Percentiles rank a stretch among this genome's conserved stretches.
Conservation (phyloP, 176 grass and related monocot genomes). For the Carex myosuroides region DNA sequence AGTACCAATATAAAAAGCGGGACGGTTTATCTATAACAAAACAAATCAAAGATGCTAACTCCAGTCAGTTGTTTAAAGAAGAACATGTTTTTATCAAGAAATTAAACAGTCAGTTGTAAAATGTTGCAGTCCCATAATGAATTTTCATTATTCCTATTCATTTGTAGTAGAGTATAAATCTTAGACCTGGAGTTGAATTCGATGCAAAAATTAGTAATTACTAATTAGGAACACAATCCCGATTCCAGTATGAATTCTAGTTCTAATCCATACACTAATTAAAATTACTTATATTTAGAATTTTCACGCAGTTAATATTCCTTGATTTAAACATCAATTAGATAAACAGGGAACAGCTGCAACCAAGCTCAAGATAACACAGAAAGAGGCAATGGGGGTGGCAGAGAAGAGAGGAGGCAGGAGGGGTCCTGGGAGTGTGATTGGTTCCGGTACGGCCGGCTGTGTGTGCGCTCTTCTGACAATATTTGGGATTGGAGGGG, state of each 20-base stretch:
- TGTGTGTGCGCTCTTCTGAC: constrained; percentile 71
- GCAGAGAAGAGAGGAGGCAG: constrained; percentile 86
- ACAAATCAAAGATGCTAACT: background rate
- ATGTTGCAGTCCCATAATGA: background rate
- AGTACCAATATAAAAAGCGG: background rate
- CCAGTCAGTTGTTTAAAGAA: background rate
- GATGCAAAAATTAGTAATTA: background rate
- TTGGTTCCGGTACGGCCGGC: constrained; percentile 69
- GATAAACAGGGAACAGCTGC: constrained; percentile 63
- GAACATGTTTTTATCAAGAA: background rate
- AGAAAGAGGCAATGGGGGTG: constrained; percentile 85
- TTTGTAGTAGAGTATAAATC: background rate
- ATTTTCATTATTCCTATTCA: background rate
- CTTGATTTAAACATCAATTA: constrained; percentile 25
- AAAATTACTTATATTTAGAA: background rate
- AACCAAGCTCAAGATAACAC: constrained; percentile 81
- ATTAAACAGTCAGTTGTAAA: background rate
- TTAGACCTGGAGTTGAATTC: background rate
- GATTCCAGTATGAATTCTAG: background rate
- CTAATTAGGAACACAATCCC: background rate
- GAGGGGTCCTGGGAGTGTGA: constrained; percentile 86
- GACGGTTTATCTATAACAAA: background rate
- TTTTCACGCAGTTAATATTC: background rate
- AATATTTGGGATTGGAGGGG: constrained; percentile 50
- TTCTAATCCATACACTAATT: background rate